These are phyloP conservation scores for Vicia sativa DNA, from an alignment of 306 rosid species.

Conservation along the genomic window DNA sequence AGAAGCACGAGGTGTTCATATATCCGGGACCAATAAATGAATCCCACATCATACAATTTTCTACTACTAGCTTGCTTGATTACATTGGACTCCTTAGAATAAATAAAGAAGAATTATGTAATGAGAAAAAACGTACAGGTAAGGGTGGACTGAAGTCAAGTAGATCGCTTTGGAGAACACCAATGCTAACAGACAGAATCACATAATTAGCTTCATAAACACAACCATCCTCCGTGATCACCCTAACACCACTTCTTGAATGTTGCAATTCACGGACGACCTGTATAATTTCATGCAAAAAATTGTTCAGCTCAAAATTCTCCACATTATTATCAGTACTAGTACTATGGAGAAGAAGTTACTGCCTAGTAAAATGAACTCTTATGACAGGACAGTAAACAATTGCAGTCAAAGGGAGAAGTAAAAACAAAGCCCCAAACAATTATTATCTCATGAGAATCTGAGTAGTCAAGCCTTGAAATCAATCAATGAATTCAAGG, in stretches of 20 bases:
- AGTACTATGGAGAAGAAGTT: neutral
- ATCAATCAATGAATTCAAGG: constrained; percentile 36
- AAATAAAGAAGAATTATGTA: neutral
- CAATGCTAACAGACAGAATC: constrained; percentile 88
- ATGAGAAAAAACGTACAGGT: constrained; percentile 68
- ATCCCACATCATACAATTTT: constrained; percentile 34
- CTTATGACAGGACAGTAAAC: constrained; percentile 12
- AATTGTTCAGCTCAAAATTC: constrained; percentile 18
- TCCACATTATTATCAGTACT: neutral
- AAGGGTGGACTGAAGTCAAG: constrained; percentile 81
- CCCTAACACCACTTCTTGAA: constrained; percentile 81
- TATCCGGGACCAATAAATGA: constrained; percentile 32
- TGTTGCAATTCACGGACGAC: constrained; percentile 86
- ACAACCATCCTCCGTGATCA: constrained; percentile 88
- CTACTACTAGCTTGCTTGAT: constrained; percentile 17
- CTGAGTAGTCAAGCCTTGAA: constrained; percentile 48
- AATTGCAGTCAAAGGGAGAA: constrained; percentile 12
- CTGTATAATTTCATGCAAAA: constrained; percentile 60
- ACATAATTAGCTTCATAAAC: constrained; percentile 78
- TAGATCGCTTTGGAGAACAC: constrained; percentile 93
- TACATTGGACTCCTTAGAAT: constrained; percentile 19
- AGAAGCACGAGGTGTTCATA: constrained; percentile 30
- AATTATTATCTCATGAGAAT: constrained; percentile 34
- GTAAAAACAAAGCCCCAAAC: constrained; percentile 31
- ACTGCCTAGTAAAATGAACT: constrained; percentile 24